Base-by-base conservation (phyloP, 2,329 filamentous ascomycete genomes). In the Claviceps arundinis region DNA sequence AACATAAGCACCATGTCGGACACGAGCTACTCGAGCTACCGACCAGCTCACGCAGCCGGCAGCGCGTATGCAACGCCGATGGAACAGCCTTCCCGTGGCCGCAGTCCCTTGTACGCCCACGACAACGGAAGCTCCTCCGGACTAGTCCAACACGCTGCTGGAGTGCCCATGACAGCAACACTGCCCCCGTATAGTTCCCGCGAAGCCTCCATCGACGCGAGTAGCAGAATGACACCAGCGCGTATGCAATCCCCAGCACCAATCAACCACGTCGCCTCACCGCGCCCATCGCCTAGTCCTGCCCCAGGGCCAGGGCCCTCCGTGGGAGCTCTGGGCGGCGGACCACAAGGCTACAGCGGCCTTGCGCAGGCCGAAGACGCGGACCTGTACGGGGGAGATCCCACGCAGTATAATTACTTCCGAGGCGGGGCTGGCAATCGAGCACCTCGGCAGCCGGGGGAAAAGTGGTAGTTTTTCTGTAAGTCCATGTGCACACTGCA, bases 261-360 rank as follows among this genome's bases (percentile, higher is more conserved):
- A 8, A 34, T 34, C 9, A 47, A 44, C 6, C 41, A 50, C 17
- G 34, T 47, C n/a, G 52, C 19, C 6, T 49, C 52, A 34, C 52
- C 52, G 4, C 48, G 26, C 30, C 30, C 14, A 24, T 41, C 5
- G 16, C 40, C 6, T 45, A 34, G 9, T 34, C 30, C 30, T 34
- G 19, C 11, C 24, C 54, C 34, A 41, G 60, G 57, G 34, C 66
- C 71, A 2, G 71, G 73, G 2, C 70, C 73, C 1, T 72, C 72
- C 11, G 59, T 65, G 4, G 75, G 77, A 11, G 76, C 78, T 55
- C 62, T 81, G 17, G 78, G 78, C 17, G 77, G 78, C 50, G 78
- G 79, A 2, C 76, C 78, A 1, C 68, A 72, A 49, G 80, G 80
- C 0, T 84, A 84, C 61, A 80, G 77, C 14, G 74, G 74, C 26